Conservation (phyloP, 495 filamentous ascomycete species). For the Staphylotrichum tortipilum region DNA sequence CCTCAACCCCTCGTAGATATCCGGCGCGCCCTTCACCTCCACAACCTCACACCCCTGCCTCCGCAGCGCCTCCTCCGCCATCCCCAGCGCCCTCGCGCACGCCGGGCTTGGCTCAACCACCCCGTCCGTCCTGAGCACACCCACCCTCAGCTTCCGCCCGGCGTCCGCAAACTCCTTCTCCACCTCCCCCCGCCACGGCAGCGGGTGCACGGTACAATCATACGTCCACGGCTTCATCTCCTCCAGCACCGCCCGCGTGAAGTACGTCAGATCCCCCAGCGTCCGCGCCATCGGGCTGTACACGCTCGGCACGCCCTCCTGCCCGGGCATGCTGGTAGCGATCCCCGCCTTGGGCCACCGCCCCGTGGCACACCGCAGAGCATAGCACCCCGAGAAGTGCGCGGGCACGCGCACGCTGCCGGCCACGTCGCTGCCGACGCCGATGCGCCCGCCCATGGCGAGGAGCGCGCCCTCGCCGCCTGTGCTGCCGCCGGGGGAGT, state of each 20-base stretch:
- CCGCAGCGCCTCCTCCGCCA: conserved; percentile 57
- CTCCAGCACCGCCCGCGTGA: conserved; percentile 61
- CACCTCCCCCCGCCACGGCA: conserved; percentile 63
- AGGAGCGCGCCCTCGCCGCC: conserved; percentile 84
- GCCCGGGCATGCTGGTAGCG: conserved; percentile 83
- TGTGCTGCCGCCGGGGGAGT: conserved; percentile 86
- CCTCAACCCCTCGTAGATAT: conserved; percentile 64
- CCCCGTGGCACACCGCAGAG: conserved; percentile 85
- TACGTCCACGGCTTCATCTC: conserved; percentile 88
- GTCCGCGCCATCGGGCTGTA: conserved; percentile 94
- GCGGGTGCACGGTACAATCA: conserved; percentile 76
- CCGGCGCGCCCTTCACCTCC: conserved; percentile 53
- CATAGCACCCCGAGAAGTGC: conserved; percentile 86
- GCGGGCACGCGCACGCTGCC: conserved; percentile 85
- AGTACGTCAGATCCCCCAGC: conserved; percentile 75
- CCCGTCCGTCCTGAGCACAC: conserved; percentile 71
- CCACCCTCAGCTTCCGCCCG: conserved; percentile 54
- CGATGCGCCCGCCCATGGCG: conserved; percentile 83
- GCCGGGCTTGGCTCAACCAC: conserved; percentile 85
- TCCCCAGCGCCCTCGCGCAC: conserved; percentile 66
- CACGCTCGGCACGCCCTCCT: conserved; percentile 83
- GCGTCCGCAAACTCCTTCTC: conserved; percentile 47
- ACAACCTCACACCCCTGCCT: conserved; percentile 67
- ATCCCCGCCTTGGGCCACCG: conserved; percentile 86
- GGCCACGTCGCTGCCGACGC: conserved; percentile 89